Percentiles rank a stretch among this genome's conserved stretches.
These are phyloP conservation scores for Gossypium bickii DNA, from an alignment of 345 rosid species.

Conservation along the genomic window DNA sequence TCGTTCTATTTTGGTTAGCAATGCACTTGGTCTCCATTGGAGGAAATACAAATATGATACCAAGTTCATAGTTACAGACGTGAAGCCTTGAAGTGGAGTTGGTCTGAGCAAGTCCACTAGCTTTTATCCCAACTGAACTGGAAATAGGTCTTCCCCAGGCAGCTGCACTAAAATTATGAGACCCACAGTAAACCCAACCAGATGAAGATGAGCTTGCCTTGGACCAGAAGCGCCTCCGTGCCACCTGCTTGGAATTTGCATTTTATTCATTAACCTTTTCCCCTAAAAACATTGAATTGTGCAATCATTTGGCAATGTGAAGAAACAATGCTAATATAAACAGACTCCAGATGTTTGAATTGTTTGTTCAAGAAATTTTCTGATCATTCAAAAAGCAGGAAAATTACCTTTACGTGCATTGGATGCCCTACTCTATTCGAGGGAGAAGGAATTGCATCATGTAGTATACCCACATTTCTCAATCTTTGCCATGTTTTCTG, in stretches of 20 bases:
- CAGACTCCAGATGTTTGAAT: neutral
- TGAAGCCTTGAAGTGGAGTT: constrained; percentile 45
- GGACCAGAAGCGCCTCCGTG: constrained; percentile 61
- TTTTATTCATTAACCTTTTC: constrained; percentile 7
- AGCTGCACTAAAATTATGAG: constrained; percentile 90
- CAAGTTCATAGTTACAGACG: constrained; percentile 82
- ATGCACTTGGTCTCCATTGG: constrained; percentile 35
- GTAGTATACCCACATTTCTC: constrained; percentile 50
- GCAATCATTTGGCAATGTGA: neutral
- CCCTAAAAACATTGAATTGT: neutral
- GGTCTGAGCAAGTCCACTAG: constrained; percentile 26
- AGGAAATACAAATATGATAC: constrained; percentile 76
- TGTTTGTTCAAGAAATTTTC: constrained; percentile 3
- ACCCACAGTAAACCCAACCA: constrained; percentile 93
- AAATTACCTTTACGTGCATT: constrained; percentile 70
- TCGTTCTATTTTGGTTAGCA: constrained; percentile 16
- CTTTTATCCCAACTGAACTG: constrained; percentile 29
- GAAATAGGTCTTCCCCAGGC: constrained; percentile 83
- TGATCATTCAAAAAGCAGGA: neutral
- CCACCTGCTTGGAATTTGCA: constrained; percentile 48
- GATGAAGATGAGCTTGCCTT: constrained; percentile 39
- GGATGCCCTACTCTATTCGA: constrained; percentile 62
- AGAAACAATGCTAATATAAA: neutral
- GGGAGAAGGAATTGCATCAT: constrained; percentile 84
- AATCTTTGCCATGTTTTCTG: constrained; percentile 92